A percentile compares a stretch with the other conserved stretches of the same genome.
Conservation (phyloP, 495 filamentous ascomycete genomes). For the Articulospora tetracladia region DNA sequence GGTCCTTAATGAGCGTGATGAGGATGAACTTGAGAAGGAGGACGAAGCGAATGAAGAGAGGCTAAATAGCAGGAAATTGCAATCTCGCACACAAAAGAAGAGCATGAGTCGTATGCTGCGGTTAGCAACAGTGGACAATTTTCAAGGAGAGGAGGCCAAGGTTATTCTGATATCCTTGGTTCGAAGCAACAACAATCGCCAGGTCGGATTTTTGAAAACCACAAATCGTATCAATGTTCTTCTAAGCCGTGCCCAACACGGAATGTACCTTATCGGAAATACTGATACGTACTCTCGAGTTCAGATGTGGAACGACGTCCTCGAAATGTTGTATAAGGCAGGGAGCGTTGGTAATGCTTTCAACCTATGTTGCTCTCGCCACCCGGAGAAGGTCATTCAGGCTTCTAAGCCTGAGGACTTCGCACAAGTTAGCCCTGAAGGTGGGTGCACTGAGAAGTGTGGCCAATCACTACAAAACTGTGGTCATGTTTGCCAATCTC, state of each 20-base stretch:
- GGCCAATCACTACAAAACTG: slow-evolving; percentile 11
- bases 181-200: slow-evolving; percentile 52
- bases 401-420: slow-evolving; percentile 32
- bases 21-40: slow-evolving; percentile 51
- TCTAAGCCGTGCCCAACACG: slow-evolving; percentile 74
- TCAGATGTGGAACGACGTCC: slow-evolving; percentile 27
- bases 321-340: slow-evolving; percentile 40
- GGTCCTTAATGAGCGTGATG: slow-evolving; percentile 63
- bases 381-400: slow-evolving; percentile 32
- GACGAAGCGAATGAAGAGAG: slow-evolving; percentile 34
- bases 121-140: slow-evolving; percentile 58
- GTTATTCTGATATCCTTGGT: slow-evolving; percentile 84
- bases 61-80: slow-evolving; percentile 17
- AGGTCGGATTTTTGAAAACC: slow-evolving; percentile 67
- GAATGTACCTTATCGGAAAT: slow-evolving; percentile 87
- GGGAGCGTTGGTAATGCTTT: slow-evolving; percentile 33
- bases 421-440: slow-evolving; percentile 19
- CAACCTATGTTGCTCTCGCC: slow-evolving; percentile 40
- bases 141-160: slow-evolving; percentile 87
- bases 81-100: slow-evolving; percentile 31
- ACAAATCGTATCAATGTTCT: slow-evolving; percentile 79
- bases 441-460: slow-evolving; percentile 17
- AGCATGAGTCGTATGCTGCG: slow-evolving; percentile 54
- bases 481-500: slow-evolving; percentile 14
- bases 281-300: slow-evolving; percentile 8